Evolutionary conservation across 2,329 filamentous ascomycete genomes (phyloP).

Genomic region (Xylaria sp.): DNA sequence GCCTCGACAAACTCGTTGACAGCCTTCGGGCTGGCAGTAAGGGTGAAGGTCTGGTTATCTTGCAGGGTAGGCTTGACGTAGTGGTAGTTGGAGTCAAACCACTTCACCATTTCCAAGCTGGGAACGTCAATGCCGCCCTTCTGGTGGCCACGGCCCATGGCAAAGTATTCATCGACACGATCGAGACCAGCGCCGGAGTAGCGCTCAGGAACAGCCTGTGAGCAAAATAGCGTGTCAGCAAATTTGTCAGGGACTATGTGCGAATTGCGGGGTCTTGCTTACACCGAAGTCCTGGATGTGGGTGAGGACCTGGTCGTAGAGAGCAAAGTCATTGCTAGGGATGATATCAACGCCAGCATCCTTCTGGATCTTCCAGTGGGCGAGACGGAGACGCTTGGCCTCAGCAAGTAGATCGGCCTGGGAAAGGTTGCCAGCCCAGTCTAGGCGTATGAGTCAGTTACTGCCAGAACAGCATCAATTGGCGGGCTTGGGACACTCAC

Average conservation of each 20-base stretch:
- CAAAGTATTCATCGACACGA: conserved; percentile 96
- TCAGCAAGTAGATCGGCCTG: conserved; percentile 90
- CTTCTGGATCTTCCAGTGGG: conserved; percentile 99
- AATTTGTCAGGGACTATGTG: not conserved
- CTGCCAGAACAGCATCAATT: conserved; percentile 29
- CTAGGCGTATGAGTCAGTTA: conserved; percentile 46
- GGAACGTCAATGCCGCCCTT: conserved; percentile 94
- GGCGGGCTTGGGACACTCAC: conserved; percentile 54
- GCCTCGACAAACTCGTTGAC: conserved; percentile 95
- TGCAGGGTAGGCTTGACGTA: conserved; percentile 99
- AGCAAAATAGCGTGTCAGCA: conserved; percentile 38
- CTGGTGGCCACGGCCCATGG: conserved; percentile 99
- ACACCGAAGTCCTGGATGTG: conserved; percentile 98
- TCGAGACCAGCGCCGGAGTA: conserved; percentile 92
- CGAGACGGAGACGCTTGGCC: conserved; percentile 95
- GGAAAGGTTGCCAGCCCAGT: conserved; percentile 94
- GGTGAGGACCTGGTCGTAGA: conserved; percentile 97
- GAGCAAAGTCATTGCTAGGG: conserved; percentile 99
- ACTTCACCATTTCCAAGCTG: conserved; percentile 99
- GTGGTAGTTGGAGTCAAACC: conserved; percentile 99
- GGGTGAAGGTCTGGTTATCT: conserved; percentile 96
- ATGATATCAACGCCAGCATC: conserved; percentile 97
- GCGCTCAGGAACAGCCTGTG: conserved; percentile 86
- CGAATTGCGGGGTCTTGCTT: conserved; percentile 54
- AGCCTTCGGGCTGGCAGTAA: conserved; percentile 88